phyloP scores from a whole-genome alignment of 805 yeast species.

The Candida saitoana region DNA sequence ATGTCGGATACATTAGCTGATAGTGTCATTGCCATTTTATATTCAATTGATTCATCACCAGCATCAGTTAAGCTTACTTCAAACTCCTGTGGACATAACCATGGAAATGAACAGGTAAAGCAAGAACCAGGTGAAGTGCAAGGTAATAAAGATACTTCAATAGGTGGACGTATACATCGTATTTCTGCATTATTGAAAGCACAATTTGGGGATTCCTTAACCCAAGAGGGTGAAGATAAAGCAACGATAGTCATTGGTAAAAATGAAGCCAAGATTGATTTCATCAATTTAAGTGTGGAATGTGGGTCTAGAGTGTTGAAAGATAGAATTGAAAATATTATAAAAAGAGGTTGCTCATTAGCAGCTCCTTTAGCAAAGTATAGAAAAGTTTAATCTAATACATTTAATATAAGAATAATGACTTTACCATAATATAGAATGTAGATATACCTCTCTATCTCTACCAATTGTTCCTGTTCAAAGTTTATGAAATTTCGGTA shows the following conservation, averaged over 20 bases:
- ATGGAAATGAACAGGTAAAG: conserved; percentile 13
- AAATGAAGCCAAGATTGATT: conserved; percentile 66
- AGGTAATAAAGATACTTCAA: conserved; percentile 13
- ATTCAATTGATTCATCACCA: conserved; percentile 91
- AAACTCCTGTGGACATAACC: conserved; percentile 44
- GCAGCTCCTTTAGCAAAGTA: conserved; percentile 75
- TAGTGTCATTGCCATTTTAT: conserved; percentile 80
- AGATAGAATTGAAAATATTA: conserved; percentile 77
- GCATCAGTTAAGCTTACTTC: conserved; percentile 89
- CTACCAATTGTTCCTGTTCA: no score
- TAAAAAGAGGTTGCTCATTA: conserved; percentile 71
- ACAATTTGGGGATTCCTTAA: conserved; percentile 82
- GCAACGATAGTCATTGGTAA: conserved; percentile 71
- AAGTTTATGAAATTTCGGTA: no score
- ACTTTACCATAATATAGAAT: no score
- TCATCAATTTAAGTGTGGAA: conserved; percentile 56
- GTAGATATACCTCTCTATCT: no score
- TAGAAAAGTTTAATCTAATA: conserved; percentile 15
- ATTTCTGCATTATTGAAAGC: conserved; percentile 64
- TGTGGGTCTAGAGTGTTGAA: conserved; percentile 73
- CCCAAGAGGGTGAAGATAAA: conserved; percentile 38
- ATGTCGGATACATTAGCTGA: conserved; percentile 94
- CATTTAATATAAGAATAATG: no score
- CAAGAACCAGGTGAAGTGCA: conserved; percentile 12
- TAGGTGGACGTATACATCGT: conserved; percentile 37